phyloP scores from a whole-genome alignment of 108 stramenopile species.

The Poteriospumella lacustris region DNA sequence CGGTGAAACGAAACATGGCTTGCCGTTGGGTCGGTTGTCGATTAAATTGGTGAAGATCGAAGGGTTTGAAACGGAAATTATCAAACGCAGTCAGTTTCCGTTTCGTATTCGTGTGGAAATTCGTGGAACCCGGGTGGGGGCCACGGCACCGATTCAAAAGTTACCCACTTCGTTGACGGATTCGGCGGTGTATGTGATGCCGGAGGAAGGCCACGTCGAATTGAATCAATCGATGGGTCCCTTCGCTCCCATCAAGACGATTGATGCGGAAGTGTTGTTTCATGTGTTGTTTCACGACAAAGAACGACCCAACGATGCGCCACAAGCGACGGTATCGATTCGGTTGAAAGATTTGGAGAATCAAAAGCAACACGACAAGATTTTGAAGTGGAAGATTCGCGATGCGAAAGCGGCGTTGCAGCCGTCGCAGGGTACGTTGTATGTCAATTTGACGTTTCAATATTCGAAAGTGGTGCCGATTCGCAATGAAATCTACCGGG shows the following conservation, averaged over 20 bases:
- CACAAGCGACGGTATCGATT: constrained; percentile 25
- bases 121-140: neutral
- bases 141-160: neutral
- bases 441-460: constrained; percentile 27
- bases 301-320: neutral
- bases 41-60: constrained; percentile 36
- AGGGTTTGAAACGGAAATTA: constrained; percentile 19
- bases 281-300: constrained; percentile 27
- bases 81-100: neutral
- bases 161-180: neutral
- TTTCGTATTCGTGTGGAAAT: neutral
- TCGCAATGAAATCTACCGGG: constrained; percentile 30
- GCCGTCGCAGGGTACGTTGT: neutral
- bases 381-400: constrained; percentile 15
- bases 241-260: constrained; percentile 34
- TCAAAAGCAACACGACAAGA: constrained; percentile 33
- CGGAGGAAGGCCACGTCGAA: neutral
- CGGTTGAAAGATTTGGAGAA: constrained; percentile 32
- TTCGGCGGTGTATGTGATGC: neutral
- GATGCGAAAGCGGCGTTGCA: neutral
- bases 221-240: neutral
- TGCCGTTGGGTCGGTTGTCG: constrained; percentile 29
- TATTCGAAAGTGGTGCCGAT: constrained; percentile 42
- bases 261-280: constrained; percentile 37
- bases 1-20: constrained; percentile 40